Percentiles rank a stretch among this genome's conserved stretches.
phyloP scores from a whole-genome alignment of 768 basidiomycete genomes.

The Sporobolomyces phaffii region DNA sequence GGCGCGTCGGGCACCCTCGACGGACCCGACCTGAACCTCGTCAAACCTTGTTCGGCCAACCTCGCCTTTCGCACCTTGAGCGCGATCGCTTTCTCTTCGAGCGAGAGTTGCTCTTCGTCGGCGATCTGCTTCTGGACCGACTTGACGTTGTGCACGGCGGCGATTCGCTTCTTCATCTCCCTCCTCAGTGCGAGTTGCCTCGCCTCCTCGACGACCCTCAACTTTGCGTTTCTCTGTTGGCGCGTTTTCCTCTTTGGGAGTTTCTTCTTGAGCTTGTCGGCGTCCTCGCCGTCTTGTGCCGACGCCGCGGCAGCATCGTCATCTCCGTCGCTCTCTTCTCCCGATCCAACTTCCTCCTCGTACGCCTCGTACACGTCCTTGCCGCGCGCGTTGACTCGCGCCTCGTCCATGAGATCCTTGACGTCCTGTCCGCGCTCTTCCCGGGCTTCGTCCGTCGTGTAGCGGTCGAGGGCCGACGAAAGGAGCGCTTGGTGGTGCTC shows the following conservation, averaged over 20 bases:
- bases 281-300: not conserved
- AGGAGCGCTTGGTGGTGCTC: conserved; percentile 39
- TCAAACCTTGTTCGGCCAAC: conserved; percentile 35
- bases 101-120: conserved; percentile 16
- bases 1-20: conserved; percentile 36
- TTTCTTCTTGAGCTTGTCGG: conserved; percentile 23
- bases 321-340: conserved; percentile 27
- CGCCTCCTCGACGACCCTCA: conserved; percentile 20
- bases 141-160: conserved; percentile 39
- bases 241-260: conserved; percentile 35
- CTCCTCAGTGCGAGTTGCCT: conserved; percentile 16
- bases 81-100: conserved; percentile 36
- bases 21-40: conserved; percentile 39
- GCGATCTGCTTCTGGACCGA: conserved; percentile 48
- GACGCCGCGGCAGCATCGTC: too few species aligned
- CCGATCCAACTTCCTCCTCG: conserved; percentile 39
- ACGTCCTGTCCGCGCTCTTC: conserved; percentile 28
- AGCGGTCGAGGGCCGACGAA: conserved; percentile 19
- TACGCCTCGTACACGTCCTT: conserved; percentile 34
- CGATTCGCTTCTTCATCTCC: conserved; percentile 37
- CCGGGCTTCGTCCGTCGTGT: conserved; percentile 31
- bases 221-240: conserved; percentile 34
- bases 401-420: conserved; percentile 30
- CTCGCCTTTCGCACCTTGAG: conserved; percentile 29
- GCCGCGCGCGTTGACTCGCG: not conserved